Conservation (phyloP, 495 filamentous ascomycete genomes). For the Platismatia glauca region DNA sequence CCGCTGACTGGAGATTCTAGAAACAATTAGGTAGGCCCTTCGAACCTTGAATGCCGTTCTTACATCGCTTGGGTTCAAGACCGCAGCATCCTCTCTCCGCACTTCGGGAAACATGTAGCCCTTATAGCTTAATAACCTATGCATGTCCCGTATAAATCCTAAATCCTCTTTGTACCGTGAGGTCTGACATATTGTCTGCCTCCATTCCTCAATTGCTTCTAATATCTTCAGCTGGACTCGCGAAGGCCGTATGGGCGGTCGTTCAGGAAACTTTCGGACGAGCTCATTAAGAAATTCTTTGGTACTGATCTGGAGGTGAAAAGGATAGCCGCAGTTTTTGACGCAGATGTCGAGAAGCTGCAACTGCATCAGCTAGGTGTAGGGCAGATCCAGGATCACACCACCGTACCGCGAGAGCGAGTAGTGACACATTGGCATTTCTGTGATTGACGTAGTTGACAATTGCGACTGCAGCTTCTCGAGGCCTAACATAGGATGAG, state of each 20-base stretch:
- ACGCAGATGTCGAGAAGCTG: constrained; percentile 95
- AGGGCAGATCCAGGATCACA: neutral
- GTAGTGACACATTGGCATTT: constrained; percentile 86
- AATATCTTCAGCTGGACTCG: constrained; percentile 86
- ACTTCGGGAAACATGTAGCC: constrained; percentile 93
- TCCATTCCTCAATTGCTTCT: constrained; percentile 97
- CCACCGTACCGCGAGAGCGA: constrained; percentile 59
- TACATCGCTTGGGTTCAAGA: constrained; percentile 96
- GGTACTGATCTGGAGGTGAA: constrained; percentile 95
- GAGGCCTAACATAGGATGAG: constrained; percentile 47
- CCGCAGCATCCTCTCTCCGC: constrained; percentile 85
- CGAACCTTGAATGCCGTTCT: constrained; percentile 26
- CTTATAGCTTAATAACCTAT: constrained; percentile 89
- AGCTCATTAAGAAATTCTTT: constrained; percentile 99
- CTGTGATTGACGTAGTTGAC: constrained; percentile 92
- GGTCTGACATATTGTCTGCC: constrained; percentile 94
- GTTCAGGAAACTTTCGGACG: constrained; percentile 89
- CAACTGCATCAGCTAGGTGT: constrained; percentile 21
- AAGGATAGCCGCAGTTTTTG: constrained; percentile 99
- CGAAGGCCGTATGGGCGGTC: constrained; percentile 75
- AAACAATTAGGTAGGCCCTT: constrained; percentile 27
- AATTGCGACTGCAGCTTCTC: constrained; percentile 90
- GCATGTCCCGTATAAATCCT: constrained; percentile 96
- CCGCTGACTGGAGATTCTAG: constrained; percentile 88
- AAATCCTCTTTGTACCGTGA: constrained; percentile 94